Conservation (phyloP, 2,329 filamentous ascomycete species). For the Phialophora macrospora region DNA sequence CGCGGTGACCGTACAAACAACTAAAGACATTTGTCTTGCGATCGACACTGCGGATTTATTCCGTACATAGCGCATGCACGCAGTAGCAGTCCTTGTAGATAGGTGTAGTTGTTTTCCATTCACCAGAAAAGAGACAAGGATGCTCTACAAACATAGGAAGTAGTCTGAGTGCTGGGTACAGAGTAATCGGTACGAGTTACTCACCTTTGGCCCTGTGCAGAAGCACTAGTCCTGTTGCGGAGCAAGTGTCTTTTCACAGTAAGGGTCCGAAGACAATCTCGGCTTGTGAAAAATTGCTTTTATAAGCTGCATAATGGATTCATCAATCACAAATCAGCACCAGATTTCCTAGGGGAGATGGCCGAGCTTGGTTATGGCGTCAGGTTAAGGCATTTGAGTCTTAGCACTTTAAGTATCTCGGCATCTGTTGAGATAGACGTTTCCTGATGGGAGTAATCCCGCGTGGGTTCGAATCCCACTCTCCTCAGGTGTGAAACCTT, state of each 20-base stretch:
- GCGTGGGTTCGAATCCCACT: conserved; percentile 21
- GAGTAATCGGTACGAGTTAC: too few species aligned
- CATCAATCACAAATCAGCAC: neutral
- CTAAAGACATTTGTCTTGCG: neutral
- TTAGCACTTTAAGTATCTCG: conserved; percentile 8
- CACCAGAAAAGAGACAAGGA: too few species aligned
- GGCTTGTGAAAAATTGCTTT: neutral
- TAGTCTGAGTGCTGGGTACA: too few species aligned
- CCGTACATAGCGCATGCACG: neutral
- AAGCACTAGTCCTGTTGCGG: neutral
- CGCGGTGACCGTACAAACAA: neutral
- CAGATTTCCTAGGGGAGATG: neutral
- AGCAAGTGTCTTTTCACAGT: neutral
- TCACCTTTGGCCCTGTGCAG: too few species aligned
- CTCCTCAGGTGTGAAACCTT: neutral
- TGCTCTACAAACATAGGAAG: too few species aligned
- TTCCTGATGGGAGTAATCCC: conserved; percentile 13
- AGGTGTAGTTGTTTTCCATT: neutral
- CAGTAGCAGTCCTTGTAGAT: neutral
- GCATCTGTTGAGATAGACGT: neutral
- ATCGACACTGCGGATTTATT: neutral
- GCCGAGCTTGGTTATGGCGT: conserved; percentile 1
- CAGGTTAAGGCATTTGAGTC: neutral
- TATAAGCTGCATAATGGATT: neutral
- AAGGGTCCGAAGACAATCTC: neutral